Percentiles rank a stretch among this genome's conserved stretches.
phyloP scores from a whole-genome alignment of 2,329 filamentous ascomycete species.

The Fusarium abutilonis region DNA sequence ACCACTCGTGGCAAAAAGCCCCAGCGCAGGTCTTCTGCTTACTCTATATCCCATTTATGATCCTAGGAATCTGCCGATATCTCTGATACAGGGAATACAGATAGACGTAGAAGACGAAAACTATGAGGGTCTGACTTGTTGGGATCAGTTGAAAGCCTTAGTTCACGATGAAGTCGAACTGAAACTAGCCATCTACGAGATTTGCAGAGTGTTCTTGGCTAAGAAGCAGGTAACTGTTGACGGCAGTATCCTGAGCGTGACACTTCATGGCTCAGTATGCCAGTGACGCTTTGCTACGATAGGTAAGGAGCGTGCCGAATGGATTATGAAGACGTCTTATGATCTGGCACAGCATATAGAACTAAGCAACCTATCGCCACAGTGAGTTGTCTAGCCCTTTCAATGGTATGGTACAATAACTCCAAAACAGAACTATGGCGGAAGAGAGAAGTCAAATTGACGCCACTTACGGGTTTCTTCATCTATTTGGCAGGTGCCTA shows the following conservation, averaged over 20 bases:
- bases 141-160: too few species aligned
- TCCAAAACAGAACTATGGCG: too few species aligned
- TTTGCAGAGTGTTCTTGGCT: neutral
- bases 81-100: neutral
- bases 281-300: conserved; percentile 9
- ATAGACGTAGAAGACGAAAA: neutral
- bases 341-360: too few species aligned
- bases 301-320: too few species aligned
- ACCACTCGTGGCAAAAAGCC: neutral
- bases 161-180: too few species aligned
- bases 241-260: fast-evolving
- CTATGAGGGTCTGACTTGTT: neutral
- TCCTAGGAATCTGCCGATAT: neutral
- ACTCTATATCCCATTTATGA: neutral
- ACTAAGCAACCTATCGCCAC: too few species aligned
- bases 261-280: neutral
- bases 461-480: too few species aligned
- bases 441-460: too few species aligned
- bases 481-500: neutral
- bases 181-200: too few species aligned
- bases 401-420: too few species aligned
- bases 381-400: too few species aligned
- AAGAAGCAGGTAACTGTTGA: neutral
- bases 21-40: neutral
- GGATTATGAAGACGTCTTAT: too few species aligned